Base-by-base conservation (phyloP, 345 rosid species). In the Rhodamnia argentea region DNA sequence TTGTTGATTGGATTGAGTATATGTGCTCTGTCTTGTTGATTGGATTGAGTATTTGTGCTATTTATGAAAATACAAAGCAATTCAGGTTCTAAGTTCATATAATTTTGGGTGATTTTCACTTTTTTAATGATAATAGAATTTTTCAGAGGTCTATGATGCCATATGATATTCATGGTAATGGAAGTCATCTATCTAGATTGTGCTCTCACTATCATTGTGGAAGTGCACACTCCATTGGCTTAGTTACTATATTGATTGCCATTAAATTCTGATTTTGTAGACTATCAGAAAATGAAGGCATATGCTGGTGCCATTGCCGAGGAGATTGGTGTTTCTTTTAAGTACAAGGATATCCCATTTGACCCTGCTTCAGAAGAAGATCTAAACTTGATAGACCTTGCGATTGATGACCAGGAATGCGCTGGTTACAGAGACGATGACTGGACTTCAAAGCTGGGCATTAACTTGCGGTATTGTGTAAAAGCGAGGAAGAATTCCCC, bases 221-320 rank as follows among this genome's bases (percentile, higher is more conserved):
- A 32, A 16, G 44, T 18, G 78, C 47, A 70, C 24, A 32, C 47
- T 70, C 78, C 78, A 32, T 32, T 32, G 78, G 24, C 47, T 32
- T 70, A 70, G 78, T 70, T 70, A 70, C 78, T 18, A 70, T 70
- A 4, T 37, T 70, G 44, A 70, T 70, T 70, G 44, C 44, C 44
- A 7, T 10, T 4, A 20, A 60, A 86, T 86, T 87, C 74, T 93
- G 89, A 86, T 87, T 86, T 70, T 94, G 90, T 88, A 98, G 99
- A 98, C 86, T 96, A 91, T 92, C 97, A 94, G 86, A 98, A 95
- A 87, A 96, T 98, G 59, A 96, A 95, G 90, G 99, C 96, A 18
- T 94, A 98, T 92, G 98, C 98, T 64, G 78, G 91, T 37, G 91
- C 90, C 83, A 91, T 96, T 83, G 96, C 98, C 4, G 96, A 95